These are phyloP conservation scores for Kokia cookei DNA, from an alignment of 441 rosid genomes.

Conservation along the genomic window DNA sequence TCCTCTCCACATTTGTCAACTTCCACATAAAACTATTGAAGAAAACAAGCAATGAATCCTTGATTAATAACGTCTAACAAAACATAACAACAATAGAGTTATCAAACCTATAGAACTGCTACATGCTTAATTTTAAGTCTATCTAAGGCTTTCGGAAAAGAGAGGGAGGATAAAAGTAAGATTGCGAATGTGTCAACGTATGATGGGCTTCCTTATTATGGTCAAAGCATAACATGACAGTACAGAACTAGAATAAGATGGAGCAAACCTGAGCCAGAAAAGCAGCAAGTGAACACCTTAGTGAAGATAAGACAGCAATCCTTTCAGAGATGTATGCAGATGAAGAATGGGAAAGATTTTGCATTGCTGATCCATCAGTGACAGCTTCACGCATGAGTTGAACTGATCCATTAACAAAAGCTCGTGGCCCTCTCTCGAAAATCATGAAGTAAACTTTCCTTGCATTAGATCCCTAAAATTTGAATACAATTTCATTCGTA, in stretches of 20 bases:
- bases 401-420: slow-evolving; percentile 51
- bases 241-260: background rate
- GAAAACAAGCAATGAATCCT: slow-evolving; percentile 11
- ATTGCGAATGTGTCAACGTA: background rate
- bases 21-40: slow-evolving; percentile 62
- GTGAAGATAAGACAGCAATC: slow-evolving; percentile 44
- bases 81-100: background rate
- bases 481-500: background rate
- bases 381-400: slow-evolving; percentile 38
- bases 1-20: slow-evolving; percentile 68
- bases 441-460: slow-evolving; percentile 70
- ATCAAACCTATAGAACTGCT: background rate
- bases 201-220: background rate
- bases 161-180: background rate
- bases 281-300: slow-evolving; percentile 67
- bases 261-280: slow-evolving; percentile 63
- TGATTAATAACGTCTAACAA: background rate
- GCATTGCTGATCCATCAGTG: slow-evolving; percentile 44
- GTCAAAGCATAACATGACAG: background rate
- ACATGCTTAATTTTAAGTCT: background rate
- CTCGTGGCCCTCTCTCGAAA: slow-evolving; percentile 88
- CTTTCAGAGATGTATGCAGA: slow-evolving; percentile 67
- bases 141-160: background rate
- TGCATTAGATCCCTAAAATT: slow-evolving; percentile 57
- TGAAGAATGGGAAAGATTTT: slow-evolving; percentile 52